Evolutionary conservation across 495 filamentous ascomycete species (phyloP), one percentile per base, ranked within the genome.

Genomic region (Penicillium roqueforti): DNA sequence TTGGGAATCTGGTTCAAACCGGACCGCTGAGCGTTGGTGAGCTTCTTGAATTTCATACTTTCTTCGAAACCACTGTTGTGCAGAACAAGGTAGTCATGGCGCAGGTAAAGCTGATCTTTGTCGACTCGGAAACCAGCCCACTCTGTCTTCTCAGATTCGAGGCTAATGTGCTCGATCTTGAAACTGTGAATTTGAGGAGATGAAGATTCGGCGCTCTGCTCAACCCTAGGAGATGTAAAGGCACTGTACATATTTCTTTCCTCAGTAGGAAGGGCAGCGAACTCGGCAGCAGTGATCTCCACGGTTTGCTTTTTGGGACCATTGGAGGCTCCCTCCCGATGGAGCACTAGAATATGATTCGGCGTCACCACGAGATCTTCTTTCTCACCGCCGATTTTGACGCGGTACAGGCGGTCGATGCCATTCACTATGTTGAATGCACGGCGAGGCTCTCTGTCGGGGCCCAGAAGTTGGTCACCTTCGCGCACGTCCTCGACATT

Each of bases 1-100:
- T 99, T 99, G 2, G 95, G 95, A 69, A 99, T 99, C 66, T 99
- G 95, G 67, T 99, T 99, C 50, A 99, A 75, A 93, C 95, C 95
- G 29, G 91, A 96, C 59, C 95, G 83, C 68, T 99, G 95, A 36
- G 95, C 95, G 67, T 99, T 99, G 6, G 95, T 99, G 56, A 99
- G 80, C 74, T 99, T 99, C 76, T 97, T 99, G 79, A 96, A 97
- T 68, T 97, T 97, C 92, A 97, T 98, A 0, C 79, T 51, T 62
- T 91, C 88, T 63, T 89, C 85, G 56, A 91, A 89, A 63, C 87
- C 84, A 52, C 64, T 75, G 48, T 71, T 75, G 58, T 73, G 68
- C 60, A 79, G 56, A 43, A 74, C 65, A 53, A 78, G 59, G 51
- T 76, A 66, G 51, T 78, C 72, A 47, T 77, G 71, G 28, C 76